These are phyloP conservation scores for Trichosporon sp. DNA, from an alignment of 1,284 basidiomycete genomes.

Conservation along the genomic window DNA sequence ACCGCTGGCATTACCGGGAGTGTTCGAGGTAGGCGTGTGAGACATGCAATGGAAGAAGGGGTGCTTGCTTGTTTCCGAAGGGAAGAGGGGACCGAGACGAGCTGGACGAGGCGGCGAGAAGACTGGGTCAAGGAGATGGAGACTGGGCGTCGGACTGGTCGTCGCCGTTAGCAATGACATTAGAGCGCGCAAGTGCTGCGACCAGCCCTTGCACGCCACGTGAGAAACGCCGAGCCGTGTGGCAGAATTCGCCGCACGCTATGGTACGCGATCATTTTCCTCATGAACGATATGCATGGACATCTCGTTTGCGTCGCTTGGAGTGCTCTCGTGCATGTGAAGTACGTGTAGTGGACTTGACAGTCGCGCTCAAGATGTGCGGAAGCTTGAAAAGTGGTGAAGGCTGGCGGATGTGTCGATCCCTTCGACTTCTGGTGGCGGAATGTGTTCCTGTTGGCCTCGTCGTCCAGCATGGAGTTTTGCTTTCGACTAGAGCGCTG, in stretches of 20 bases:
- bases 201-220: background rate
- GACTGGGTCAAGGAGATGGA: background rate
- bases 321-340: background rate
- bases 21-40: constrained; percentile 52
- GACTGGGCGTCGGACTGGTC: background rate
- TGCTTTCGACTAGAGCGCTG: no score
- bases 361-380: no score
- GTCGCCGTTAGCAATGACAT: constrained; percentile 15
- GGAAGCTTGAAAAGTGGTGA: background rate
- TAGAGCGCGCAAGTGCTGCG: background rate
- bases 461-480: no score
- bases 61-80: constrained; percentile 18
- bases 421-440: background rate
- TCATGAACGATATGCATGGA: background rate
- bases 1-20: constrained; percentile 53
- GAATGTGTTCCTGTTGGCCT: background rate
- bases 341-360: background rate
- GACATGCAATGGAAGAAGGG: constrained; percentile 50
- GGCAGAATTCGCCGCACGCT: constrained; percentile 2
- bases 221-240: constrained; percentile 10
- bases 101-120: background rate
- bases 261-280: background rate
- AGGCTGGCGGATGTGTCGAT: background rate
- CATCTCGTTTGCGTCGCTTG: background rate
- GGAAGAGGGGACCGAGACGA: constrained; percentile 4